phyloP scores from a whole-genome alignment of 1,139 yeast species.

The Hemisphaericaspora xylanilytica region DNA sequence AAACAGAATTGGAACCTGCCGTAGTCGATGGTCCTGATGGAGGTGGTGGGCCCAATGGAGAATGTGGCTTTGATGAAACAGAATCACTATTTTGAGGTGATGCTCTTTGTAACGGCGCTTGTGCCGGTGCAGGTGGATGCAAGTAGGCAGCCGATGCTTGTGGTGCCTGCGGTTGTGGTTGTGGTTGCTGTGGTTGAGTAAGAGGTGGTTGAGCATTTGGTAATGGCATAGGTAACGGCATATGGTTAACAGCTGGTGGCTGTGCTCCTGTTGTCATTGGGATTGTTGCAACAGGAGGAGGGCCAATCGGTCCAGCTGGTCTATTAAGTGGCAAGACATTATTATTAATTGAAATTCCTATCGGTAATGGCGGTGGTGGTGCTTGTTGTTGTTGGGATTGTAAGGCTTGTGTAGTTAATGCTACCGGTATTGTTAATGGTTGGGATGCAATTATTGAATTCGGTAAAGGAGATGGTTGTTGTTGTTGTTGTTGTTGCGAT shows the following conservation, averaged over 20 bases:
- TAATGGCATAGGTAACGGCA: slow-evolving; percentile 1
- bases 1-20: slow-evolving; percentile 4
- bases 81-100: not conserved
- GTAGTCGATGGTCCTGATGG: slow-evolving; percentile 10
- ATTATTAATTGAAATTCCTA: slow-evolving; percentile 2
- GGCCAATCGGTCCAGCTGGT: not conserved
- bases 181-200: slow-evolving; percentile 2
- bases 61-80: slow-evolving; percentile 12
- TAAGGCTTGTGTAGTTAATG: slow-evolving; percentile 2
- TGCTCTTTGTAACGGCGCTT: not conserved
- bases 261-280: not conserved
- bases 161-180: slow-evolving; percentile 1
- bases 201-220: slow-evolving; percentile 1
- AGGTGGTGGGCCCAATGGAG: slow-evolving; percentile 5
- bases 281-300: not conserved
- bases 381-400: slow-evolving; percentile 2
- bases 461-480: slow-evolving; percentile 9
- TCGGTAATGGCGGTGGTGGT: not conserved
- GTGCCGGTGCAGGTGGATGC: slow-evolving; percentile 12
- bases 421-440: slow-evolving; percentile 1
- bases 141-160: slow-evolving; percentile 2
- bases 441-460: not conserved
- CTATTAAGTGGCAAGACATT: slow-evolving; percentile 5
- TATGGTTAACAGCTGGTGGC: not conserved
- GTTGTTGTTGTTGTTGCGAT: slow-evolving; percentile 8